Evolutionary conservation across 2,329 filamentous ascomycete genomes (phyloP).

Genomic region (Phyllosticta capitalensis): DNA sequence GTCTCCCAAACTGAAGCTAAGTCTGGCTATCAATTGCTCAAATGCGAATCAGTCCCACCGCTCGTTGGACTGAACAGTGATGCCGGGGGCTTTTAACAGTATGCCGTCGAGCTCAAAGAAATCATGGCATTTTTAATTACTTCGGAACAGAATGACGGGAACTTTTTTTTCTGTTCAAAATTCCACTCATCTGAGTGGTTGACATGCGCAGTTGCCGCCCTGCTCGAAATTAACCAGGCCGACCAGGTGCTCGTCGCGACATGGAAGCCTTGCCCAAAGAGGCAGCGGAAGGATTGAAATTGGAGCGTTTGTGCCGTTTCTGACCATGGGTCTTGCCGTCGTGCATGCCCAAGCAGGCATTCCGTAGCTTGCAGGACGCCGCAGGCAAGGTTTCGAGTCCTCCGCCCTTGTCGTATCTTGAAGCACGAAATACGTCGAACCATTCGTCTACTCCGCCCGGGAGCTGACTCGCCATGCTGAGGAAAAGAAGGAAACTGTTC

Average conservation of each 20-base stretch:
- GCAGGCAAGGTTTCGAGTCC: conserved; percentile 3
- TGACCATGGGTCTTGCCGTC: not conserved
- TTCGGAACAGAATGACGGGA: no score
- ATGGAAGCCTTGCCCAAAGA: not conserved
- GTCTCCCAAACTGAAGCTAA: not conserved
- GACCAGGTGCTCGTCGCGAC: not conserved
- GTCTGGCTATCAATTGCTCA: not conserved
- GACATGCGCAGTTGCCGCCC: not conserved
- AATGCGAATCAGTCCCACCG: no score
- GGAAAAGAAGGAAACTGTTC: not conserved
- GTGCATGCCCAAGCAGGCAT: not conserved
- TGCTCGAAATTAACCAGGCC: not conserved
- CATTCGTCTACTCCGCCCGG: not conserved
- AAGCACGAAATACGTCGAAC: not conserved
- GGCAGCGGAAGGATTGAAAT: not conserved
- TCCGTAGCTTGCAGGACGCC: not conserved
- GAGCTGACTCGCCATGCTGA: not conserved
- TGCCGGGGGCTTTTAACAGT: not conserved
- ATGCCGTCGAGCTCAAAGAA: not conserved
- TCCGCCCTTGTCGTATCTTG: conserved; percentile 7
- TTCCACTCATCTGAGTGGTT: not conserved
- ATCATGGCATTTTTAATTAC: no score
- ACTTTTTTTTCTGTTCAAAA: not conserved
- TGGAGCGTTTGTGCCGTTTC: not conserved
- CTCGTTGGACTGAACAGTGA: not conserved